A percentile compares a stretch with the other conserved stretches of the same genome.
Conservation (phyloP, 2,329 filamentous ascomycete genomes). For the Zarea fungicola region DNA sequence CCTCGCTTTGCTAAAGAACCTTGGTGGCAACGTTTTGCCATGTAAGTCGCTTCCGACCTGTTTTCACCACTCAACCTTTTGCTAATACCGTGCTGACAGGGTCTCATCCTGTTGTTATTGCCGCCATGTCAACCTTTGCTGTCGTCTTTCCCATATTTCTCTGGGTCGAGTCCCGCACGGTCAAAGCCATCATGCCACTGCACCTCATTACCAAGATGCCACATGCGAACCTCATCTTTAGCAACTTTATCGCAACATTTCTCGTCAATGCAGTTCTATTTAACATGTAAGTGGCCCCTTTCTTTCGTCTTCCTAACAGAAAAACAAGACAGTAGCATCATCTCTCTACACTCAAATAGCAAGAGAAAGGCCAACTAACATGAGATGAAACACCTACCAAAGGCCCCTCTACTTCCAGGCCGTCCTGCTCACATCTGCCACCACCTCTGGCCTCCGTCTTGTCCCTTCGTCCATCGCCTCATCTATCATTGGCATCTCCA, state of each 20-base stretch:
- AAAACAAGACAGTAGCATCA: too few species aligned
- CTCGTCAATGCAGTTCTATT: constrained; percentile 53
- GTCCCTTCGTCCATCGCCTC: constrained; percentile 56
- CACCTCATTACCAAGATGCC: constrained; percentile 45
- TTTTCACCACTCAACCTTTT: neutral
- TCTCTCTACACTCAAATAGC: too few species aligned
- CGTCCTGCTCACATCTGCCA: constrained; percentile 64
- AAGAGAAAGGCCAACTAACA: too few species aligned
- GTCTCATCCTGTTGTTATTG: constrained; percentile 54
- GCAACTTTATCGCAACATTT: constrained; percentile 48
- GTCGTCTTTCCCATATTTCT: constrained; percentile 47
- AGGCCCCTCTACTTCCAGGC: constrained; percentile 73
- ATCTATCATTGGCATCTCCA: constrained; percentile 49
- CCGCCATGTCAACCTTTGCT: constrained; percentile 43
- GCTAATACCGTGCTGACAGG: constrained; percentile 29
- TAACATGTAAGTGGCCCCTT: constrained; percentile 43
- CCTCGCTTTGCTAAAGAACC: constrained; percentile 34
- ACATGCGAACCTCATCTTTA: constrained; percentile 52
- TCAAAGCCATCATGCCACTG: constrained; percentile 56
- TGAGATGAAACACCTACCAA: neutral
- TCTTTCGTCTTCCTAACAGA: too few species aligned
- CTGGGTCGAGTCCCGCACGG: constrained; percentile 44
- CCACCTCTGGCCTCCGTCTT: constrained; percentile 66
- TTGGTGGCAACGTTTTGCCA: constrained; percentile 59
- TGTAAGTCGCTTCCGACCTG: constrained; percentile 36